These are phyloP conservation scores for Talaromyces liani DNA, from an alignment of 495 filamentous ascomycete genomes.

Conservation along the genomic window DNA sequence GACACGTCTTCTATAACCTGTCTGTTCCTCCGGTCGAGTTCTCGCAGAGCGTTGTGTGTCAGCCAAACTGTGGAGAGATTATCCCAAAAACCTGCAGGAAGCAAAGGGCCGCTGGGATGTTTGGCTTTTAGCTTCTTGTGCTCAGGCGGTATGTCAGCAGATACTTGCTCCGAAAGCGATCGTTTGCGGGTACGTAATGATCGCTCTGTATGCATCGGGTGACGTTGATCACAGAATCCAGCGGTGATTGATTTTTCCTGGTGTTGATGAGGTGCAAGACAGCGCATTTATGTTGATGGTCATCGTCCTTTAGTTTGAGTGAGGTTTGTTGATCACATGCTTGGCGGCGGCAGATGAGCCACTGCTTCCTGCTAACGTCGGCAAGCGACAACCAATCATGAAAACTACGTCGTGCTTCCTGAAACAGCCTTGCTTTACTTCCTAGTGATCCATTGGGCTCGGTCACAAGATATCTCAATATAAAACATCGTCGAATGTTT, in stretches of 20 bases:
- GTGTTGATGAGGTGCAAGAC: background rate
- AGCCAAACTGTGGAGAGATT: slow-evolving; percentile 4
- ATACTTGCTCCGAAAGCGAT: background rate
- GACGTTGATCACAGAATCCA: background rate
- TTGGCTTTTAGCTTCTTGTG: background rate
- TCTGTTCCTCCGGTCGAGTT: too few relatives aligned
- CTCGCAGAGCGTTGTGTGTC: background rate
- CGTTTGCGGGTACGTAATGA: background rate
- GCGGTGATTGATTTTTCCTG: background rate
- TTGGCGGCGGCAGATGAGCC: slow-evolving; percentile 1
- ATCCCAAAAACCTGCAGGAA: background rate
- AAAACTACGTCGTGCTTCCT: background rate
- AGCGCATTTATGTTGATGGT: background rate
- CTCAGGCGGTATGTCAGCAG: background rate
- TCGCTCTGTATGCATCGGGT: background rate
- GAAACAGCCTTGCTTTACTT: background rate
- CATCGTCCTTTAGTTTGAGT: background rate
- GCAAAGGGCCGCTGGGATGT: background rate
- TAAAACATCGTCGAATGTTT: background rate
- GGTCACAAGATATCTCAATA: background rate
- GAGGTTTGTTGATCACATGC: background rate
- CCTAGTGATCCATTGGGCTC: background rate
- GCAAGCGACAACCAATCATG: slow-evolving; percentile 1
- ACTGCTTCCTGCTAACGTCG: background rate
- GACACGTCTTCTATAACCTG: too few relatives aligned